Percentiles rank a stretch among this genome's conserved stretches.
Conservation (phyloP, 2,329 filamentous ascomycete species). For the Tolypocladium guangdongense region DNA sequence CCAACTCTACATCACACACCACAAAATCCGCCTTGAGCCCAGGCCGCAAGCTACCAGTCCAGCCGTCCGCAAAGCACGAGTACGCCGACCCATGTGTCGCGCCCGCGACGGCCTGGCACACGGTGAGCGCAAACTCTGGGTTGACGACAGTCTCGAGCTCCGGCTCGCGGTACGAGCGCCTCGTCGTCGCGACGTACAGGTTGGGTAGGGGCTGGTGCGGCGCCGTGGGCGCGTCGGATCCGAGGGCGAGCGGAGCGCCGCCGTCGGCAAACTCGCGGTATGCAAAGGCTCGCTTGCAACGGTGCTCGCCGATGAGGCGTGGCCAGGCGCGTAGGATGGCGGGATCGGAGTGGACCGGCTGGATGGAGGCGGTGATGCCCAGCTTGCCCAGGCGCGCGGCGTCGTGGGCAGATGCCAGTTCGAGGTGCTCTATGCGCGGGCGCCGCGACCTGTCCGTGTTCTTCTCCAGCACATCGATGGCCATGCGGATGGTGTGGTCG, state of each 20-base stretch:
- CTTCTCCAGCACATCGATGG: conserved; percentile 42
- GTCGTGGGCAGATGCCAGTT: conserved; percentile 44
- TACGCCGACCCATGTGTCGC: conserved; percentile 46
- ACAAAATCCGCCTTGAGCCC: conserved; percentile 49
- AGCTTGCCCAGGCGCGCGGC: conserved; percentile 43
- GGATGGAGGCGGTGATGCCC: conserved; percentile 49
- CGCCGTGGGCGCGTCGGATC: conserved; percentile 49
- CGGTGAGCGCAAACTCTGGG: conserved; percentile 37
- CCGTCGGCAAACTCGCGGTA: conserved; percentile 49
- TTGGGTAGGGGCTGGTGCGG: conserved; percentile 43
- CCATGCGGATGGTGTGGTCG: conserved; percentile 45
- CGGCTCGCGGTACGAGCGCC: conserved; percentile 41
- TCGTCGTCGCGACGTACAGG: conserved; percentile 47
- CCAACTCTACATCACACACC: conserved; percentile 37
- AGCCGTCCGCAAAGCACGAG: conserved; percentile 44
- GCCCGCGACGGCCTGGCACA: conserved; percentile 42
- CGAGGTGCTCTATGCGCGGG: conserved; percentile 55
- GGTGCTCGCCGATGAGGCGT: conserved; percentile 38
- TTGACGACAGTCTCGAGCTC: conserved; percentile 33
- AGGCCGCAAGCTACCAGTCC: conserved; percentile 38
- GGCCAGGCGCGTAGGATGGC: conserved; percentile 53
- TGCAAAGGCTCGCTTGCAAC: conserved; percentile 49
- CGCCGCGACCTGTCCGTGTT: conserved; percentile 33
- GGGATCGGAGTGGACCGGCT: conserved; percentile 49
- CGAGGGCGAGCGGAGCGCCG: conserved; percentile 44